Evolutionary conservation across 1,284 basidiomycete species (phyloP), one percentile per base, ranked within the genome.

Genomic region (Caloboletus inedulis): DNA sequence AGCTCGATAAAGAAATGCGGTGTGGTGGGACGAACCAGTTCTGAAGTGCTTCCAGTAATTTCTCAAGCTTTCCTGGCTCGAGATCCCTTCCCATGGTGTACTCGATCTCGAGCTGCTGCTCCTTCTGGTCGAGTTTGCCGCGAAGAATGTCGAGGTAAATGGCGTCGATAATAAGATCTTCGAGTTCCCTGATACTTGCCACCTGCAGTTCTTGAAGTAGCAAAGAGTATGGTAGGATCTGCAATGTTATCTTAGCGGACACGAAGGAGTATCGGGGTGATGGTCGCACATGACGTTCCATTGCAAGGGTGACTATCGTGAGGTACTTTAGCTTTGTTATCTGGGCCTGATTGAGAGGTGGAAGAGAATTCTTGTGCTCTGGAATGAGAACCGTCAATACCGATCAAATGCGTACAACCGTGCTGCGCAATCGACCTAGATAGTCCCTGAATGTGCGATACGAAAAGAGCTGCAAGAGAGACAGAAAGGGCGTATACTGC

Each of bases 131-230:
- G 45, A 99, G 84, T 62, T 91, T 94, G 12, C 92, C 95, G 41
- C 84, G 82, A 36, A 98, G 78, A 43, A 98, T 76, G 61, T 91
- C 89, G 35, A 91, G 83, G 69, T 98, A 98, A 66, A 98, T 92
- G 9, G 88, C 86, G 62, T 98, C 94, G 68, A 99, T 98, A 68
- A 98, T 89, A 57, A 97, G 80, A 69, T 98, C 94, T 69, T 98
- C 96, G 4, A 98, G 82, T 57, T 91, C 89, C 46, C 92, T 84
- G 49, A 92, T 83, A 2, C 80, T 85, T 3, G 81, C 76, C 66
- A 94, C 79, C 43, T 90, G 79, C 18, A 98, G 80, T 2, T 78
- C 74, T 47, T 77, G 65, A 13, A 89, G 78, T 1, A 94, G 77
- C 40, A 78, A 72, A 12, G 79, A 66, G 68, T 94, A 93, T 0